Conservation (phyloP, 345 rosid species). For the Melaleuca alternifolia region DNA sequence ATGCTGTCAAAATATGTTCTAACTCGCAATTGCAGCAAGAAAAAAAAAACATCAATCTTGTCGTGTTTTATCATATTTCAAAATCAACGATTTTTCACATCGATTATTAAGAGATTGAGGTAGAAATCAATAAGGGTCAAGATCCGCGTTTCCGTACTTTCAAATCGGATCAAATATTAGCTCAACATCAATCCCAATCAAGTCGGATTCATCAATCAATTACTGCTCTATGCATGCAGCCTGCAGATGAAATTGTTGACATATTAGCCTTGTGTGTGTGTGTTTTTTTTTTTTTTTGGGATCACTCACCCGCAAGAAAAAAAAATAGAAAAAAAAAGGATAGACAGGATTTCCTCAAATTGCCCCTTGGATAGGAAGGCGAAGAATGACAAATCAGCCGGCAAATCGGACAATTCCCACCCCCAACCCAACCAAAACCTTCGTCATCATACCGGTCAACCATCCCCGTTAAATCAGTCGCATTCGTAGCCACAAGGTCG, state of each 20-base stretch:
- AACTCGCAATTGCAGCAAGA: background rate
- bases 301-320: background rate
- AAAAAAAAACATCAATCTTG: background rate
- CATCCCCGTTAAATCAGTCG: slow-evolving; percentile 26
- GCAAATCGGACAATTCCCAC: slow-evolving; percentile 11
- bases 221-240: background rate
- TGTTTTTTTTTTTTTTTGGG: background rate
- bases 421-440: background rate
- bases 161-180: background rate
- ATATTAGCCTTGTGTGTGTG: too few relatives aligned
- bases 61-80: fast-evolving
- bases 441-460: slow-evolving; percentile 16
- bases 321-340: too few relatives aligned
- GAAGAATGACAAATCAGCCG: background rate
- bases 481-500: slow-evolving; percentile 1
- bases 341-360: background rate
- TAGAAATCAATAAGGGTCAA: background rate
- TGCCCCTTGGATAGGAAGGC: background rate
- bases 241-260: background rate
- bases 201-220: background rate
- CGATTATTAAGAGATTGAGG: background rate
- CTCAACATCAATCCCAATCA: background rate
- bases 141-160: too few relatives aligned
- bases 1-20: background rate
- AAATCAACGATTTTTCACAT: background rate